These are phyloP conservation scores for Agastache rugosa DNA, from an alignment of 257 asterid species.

Conservation along the genomic window DNA sequence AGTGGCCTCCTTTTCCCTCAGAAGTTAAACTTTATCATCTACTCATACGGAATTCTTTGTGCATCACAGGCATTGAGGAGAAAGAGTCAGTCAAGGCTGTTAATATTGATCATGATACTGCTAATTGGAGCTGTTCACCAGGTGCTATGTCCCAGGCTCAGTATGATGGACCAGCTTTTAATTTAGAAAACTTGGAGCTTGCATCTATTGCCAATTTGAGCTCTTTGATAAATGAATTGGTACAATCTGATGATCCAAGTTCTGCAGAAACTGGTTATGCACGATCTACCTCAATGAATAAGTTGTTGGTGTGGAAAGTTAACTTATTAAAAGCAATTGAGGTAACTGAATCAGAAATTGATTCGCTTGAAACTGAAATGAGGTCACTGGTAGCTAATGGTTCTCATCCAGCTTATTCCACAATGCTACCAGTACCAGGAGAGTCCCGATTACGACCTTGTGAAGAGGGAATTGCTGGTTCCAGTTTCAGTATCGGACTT, in stretches of 20 bases:
- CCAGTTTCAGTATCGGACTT: slow-evolving; percentile 47
- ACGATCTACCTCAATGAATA: slow-evolving; percentile 66
- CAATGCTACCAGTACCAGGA: slow-evolving; percentile 49
- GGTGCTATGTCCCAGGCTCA: slow-evolving; percentile 51
- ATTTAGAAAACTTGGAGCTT: slow-evolving; percentile 71
- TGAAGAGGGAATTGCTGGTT: slow-evolving; percentile 54
- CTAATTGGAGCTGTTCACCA: slow-evolving; percentile 62
- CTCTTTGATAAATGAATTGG: slow-evolving; percentile 62
- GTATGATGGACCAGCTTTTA: slow-evolving; percentile 58
- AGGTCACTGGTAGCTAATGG: slow-evolving; percentile 54
- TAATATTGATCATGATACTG: slow-evolving; percentile 46
- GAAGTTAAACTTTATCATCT: background rate
- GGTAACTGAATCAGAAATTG: slow-evolving; percentile 85
- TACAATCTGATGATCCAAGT: slow-evolving; percentile 63
- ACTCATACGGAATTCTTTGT: slow-evolving; percentile 35
- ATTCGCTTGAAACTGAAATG: slow-evolving; percentile 83
- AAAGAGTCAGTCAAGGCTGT: slow-evolving; percentile 57
- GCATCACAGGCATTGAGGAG: slow-evolving; percentile 75
- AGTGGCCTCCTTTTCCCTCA: slow-evolving; percentile 18
- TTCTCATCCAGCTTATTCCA: slow-evolving; percentile 50
- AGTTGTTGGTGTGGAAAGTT: slow-evolving; percentile 74
- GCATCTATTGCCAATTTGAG: slow-evolving; percentile 64
- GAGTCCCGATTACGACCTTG: slow-evolving; percentile 49
- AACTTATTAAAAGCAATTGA: slow-evolving; percentile 75
- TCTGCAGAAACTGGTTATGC: slow-evolving; percentile 58